Percentiles rank a stretch among this genome's conserved stretches.
Conservation (phyloP, 1,284 basidiomycete species). For the Rhodotorula sp. region DNA sequence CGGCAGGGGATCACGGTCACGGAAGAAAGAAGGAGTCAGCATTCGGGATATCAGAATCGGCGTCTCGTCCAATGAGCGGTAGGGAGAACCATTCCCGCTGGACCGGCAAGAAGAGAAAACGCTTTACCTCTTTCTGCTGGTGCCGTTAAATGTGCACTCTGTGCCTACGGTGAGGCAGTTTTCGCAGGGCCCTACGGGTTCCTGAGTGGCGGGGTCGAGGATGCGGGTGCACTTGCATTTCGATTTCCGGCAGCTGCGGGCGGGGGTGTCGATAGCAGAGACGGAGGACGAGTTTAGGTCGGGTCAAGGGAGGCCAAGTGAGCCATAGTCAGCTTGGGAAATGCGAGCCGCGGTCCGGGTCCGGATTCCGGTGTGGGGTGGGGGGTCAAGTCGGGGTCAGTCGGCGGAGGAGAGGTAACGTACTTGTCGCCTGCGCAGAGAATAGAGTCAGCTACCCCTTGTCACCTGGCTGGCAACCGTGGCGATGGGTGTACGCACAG, state of each 20-base stretch:
- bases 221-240: slow-evolving; percentile 71
- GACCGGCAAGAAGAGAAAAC: background rate
- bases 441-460: background rate
- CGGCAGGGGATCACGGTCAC: too few species aligned
- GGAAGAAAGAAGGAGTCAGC: too few species aligned
- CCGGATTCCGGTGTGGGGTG: too few species aligned
- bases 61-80: too few species aligned
- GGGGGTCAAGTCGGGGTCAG: background rate
- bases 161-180: slow-evolving; percentile 39
- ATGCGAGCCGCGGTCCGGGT: background rate
- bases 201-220: slow-evolving; percentile 46
- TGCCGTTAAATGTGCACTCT: slow-evolving; percentile 78
- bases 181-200: slow-evolving; percentile 38
- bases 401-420: background rate
- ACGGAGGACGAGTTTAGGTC: background rate
- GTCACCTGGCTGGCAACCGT: too few species aligned
- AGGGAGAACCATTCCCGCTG: too few species aligned
- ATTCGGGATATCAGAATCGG: too few species aligned
- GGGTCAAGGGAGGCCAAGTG: background rate
- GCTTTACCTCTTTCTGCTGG: slow-evolving; percentile 55
- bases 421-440: slow-evolving; percentile 26
- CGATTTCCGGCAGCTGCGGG: slow-evolving; percentile 73
- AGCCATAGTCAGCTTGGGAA: background rate
- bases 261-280: background rate
- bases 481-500: slow-evolving; percentile 15